A percentile compares a stretch with the other conserved stretches of the same genome.
phyloP scores from a whole-genome alignment of 805 yeast species.

The Blastobotrys americana region DNA sequence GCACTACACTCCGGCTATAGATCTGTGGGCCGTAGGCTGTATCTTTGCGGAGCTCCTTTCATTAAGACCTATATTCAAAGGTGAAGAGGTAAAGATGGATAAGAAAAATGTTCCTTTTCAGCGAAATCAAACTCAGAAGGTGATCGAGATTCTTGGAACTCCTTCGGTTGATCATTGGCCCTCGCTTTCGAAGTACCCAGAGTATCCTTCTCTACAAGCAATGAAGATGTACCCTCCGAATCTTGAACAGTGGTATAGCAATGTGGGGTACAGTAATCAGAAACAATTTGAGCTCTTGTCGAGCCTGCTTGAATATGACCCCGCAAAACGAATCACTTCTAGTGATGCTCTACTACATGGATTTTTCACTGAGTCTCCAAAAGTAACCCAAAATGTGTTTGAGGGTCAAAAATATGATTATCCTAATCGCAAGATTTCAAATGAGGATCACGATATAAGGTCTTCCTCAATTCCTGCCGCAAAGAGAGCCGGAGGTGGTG shows the following conservation, averaged over 20 bases:
- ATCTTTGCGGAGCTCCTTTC: constrained; percentile 86
- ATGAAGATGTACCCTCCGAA: constrained; percentile 60
- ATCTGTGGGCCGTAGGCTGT: constrained; percentile 94
- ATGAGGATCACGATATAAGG: constrained; percentile 75
- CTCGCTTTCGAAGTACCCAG: constrained; percentile 71
- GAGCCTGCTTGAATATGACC: constrained; percentile 73
- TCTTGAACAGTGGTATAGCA: constrained; percentile 76
- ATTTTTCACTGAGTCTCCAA: constrained; percentile 67
- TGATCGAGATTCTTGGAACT: constrained; percentile 87
- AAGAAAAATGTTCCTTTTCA: constrained; percentile 93
- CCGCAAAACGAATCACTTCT: constrained; percentile 72
- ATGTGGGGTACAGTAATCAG: constrained; percentile 60
- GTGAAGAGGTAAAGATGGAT: constrained; percentile 96
- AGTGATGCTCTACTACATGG: constrained; percentile 65
- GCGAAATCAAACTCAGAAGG: constrained; percentile 82
- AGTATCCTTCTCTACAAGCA: constrained; percentile 53
- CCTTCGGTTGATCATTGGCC: constrained; percentile 81
- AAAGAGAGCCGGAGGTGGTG: constrained; percentile 26
- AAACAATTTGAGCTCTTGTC: constrained; percentile 60
- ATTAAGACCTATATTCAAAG: constrained; percentile 88
- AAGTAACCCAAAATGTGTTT: constrained; percentile 69
- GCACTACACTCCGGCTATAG: constrained; percentile 88
- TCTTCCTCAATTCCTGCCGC: constrained; percentile 29
- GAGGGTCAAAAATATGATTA: constrained; percentile 66
- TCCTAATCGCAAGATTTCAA: constrained; percentile 79